Evolutionary conservation across 345 rosid species (phyloP).

Genomic region (Arabidopsis suecica): DNA sequence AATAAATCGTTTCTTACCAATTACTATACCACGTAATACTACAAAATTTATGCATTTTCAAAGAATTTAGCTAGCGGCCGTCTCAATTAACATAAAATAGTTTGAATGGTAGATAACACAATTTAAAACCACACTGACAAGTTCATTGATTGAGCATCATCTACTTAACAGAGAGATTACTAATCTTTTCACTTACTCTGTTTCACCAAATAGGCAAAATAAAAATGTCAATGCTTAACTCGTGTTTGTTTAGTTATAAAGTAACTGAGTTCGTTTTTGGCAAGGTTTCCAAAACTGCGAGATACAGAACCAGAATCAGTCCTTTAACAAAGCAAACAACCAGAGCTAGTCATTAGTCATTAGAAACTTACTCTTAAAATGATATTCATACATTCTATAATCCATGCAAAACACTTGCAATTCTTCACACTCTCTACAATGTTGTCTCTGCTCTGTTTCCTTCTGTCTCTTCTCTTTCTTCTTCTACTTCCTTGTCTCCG

Average conservation of each 20-base stretch:
- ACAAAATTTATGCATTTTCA: no score
- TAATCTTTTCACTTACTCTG: neutral
- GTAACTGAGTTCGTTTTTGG: neutral
- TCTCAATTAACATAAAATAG: neutral
- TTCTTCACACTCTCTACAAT: constrained; percentile 4
- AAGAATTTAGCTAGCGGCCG: neutral
- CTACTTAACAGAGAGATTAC: neutral
- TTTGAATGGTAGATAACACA: constrained; percentile 1
- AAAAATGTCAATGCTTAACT: neutral
- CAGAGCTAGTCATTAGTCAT: neutral
- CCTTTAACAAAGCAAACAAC: no score
- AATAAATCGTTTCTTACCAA: no score
- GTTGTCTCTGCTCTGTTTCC: constrained; percentile 15
- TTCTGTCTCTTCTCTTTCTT: constrained; percentile 14
- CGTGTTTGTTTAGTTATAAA: neutral
- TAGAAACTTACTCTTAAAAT: neutral
- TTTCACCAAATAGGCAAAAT: constrained; percentile 13
- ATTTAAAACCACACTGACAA: constrained; percentile 5
- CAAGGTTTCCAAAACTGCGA: constrained; percentile 7
- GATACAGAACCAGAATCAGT: neutral
- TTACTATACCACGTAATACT: no score
- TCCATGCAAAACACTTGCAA: neutral
- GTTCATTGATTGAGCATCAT: constrained; percentile 1
- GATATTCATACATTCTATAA: neutral
- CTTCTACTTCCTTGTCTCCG: constrained; percentile 12